Conservation (phyloP, 1,284 basidiomycete species). For the Takashimella koratensis region DNA sequence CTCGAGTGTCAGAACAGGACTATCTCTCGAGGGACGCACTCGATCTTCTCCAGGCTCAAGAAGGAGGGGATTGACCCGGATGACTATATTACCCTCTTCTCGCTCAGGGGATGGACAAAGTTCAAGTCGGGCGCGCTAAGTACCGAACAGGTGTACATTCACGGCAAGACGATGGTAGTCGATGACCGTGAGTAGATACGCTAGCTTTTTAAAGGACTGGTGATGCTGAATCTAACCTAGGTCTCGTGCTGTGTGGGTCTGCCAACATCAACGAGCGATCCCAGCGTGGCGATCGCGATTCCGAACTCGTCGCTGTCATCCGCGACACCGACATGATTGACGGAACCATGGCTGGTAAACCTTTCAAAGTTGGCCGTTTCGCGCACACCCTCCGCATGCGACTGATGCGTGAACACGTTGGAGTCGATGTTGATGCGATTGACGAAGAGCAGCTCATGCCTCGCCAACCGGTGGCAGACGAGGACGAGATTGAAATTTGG, state of each 20-base stretch:
- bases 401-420: slow-evolving; percentile 94
- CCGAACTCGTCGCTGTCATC: slow-evolving; percentile 87
- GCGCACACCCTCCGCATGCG: slow-evolving; percentile 90
- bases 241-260: slow-evolving; percentile 95
- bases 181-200: slow-evolving; percentile 66
- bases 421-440: slow-evolving; percentile 88
- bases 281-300: slow-evolving; percentile 92
- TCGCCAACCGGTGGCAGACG: slow-evolving; percentile 56
- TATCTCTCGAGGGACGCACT: slow-evolving; percentile 83
- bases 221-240: slow-evolving; percentile 11
- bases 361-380: slow-evolving; percentile 94
- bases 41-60: slow-evolving; percentile 81
- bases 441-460: slow-evolving; percentile 69
- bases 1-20: slow-evolving; percentile 90
- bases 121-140: slow-evolving; percentile 78
- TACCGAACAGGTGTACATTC: slow-evolving; percentile 91
- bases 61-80: slow-evolving; percentile 90
- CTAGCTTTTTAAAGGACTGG: not conserved
- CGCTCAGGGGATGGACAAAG: slow-evolving; percentile 89
- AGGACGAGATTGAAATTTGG: slow-evolving; percentile 64
- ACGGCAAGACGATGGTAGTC: slow-evolving; percentile 83
- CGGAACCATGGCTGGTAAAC: slow-evolving; percentile 86
- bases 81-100: slow-evolving; percentile 89
- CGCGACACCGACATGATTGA: slow-evolving; percentile 96
- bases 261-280: slow-evolving; percentile 99